A percentile compares a stretch with the other conserved stretches of the same genome.
Evolutionary conservation across 192 early-diverging fungal species (phyloP).

Genomic region (Coemansia sp.): DNA sequence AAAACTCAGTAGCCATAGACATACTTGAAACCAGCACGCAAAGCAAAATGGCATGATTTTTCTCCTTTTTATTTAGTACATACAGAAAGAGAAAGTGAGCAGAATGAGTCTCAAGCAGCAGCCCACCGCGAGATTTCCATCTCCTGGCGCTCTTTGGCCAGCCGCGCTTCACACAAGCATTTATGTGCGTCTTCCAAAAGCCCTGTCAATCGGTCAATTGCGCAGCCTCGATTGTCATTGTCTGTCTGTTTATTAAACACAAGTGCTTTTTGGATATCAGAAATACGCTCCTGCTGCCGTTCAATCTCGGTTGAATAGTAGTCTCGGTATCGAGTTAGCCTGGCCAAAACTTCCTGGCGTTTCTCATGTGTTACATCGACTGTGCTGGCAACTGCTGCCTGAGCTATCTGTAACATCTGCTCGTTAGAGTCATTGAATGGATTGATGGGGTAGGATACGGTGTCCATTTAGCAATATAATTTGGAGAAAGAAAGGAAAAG

Average conservation of each 20-base stretch:
- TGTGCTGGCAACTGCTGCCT: neutral
- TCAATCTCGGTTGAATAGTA: slow-evolving; percentile 30
- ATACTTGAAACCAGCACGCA: neutral
- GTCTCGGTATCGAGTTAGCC: slow-evolving; percentile 33
- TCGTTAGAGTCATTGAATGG: neutral
- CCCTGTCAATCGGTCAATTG: slow-evolving; percentile 10
- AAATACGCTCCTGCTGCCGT: slow-evolving; percentile 34
- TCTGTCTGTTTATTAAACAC: slow-evolving; percentile 5
- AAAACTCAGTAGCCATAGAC: neutral
- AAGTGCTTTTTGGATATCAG: slow-evolving; percentile 26
- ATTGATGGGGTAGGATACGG: neutral
- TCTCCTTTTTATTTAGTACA: no score
- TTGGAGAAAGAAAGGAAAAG: no score
- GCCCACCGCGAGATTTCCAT: slow-evolving; percentile 32
- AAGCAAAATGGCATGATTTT: no score
- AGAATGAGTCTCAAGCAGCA: no score
- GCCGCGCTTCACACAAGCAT: slow-evolving; percentile 26
- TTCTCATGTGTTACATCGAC: neutral
- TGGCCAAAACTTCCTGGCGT: slow-evolving; percentile 21
- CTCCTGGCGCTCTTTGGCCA: slow-evolving; percentile 33
- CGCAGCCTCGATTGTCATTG: slow-evolving; percentile 10
- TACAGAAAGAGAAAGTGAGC: no score
- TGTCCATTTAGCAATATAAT: neutral
- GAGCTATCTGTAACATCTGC: slow-evolving; percentile 2
- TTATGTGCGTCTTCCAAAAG: slow-evolving; percentile 33